Evolutionary conservation across 306 rosid species (phyloP).

Genomic region (Biancaea sappan): DNA sequence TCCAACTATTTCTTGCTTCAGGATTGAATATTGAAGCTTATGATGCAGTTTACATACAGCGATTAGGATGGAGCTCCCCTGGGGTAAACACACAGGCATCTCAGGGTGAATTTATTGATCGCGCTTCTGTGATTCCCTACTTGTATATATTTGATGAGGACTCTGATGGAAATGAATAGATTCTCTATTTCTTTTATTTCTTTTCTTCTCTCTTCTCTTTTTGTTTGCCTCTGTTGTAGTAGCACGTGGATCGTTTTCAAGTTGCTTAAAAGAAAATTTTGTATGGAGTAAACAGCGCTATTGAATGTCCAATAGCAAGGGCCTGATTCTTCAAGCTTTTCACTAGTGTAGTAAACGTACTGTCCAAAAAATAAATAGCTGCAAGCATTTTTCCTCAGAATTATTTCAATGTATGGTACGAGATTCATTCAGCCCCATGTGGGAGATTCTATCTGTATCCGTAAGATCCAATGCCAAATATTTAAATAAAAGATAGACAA

Average conservation of each 20-base stretch:
- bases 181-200: slow-evolving; percentile 7
- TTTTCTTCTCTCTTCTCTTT: neutral
- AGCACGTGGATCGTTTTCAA: neutral
- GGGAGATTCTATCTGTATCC: neutral
- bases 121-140: slow-evolving; percentile 58
- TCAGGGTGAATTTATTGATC: slow-evolving; percentile 43
- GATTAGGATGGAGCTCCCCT: slow-evolving; percentile 77
- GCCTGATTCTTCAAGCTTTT: slow-evolving; percentile 9
- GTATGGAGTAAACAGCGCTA: neutral
- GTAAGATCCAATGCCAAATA: neutral
- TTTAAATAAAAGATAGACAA: neutral
- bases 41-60: slow-evolving; percentile 77
- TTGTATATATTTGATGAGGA: slow-evolving; percentile 68
- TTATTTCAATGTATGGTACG: neutral
- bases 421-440: neutral
- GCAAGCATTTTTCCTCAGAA: neutral
- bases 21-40: slow-evolving; percentile 85
- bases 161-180: slow-evolving; percentile 58
- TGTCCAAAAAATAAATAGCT: too few relatives aligned
- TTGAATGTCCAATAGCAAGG: neutral
- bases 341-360: too few relatives aligned
- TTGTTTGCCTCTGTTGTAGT: slow-evolving; percentile 13
- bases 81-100: slow-evolving; percentile 45
- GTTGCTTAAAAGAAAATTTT: neutral
- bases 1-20: slow-evolving; percentile 87